Evolutionary conservation across 1,284 basidiomycete species (phyloP), one percentile per base, ranked within the genome.

Genomic region (Limonomyces culmigenus): DNA sequence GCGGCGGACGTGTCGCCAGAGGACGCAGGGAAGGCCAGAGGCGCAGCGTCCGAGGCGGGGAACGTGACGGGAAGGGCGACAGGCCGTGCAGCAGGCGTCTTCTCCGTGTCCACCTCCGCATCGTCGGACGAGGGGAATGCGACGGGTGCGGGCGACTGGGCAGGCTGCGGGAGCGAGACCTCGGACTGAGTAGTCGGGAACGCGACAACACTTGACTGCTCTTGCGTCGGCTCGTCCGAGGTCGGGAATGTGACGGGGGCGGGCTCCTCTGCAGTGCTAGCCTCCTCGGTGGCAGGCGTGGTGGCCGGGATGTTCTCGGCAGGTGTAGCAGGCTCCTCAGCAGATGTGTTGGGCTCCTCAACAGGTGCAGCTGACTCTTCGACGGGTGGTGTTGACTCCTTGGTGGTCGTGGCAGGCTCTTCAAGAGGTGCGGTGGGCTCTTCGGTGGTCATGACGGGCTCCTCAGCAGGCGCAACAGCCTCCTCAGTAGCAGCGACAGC

Each of bases 11-110:
- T 42, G 33, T 47, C 44, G 23, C 44, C 43, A 33, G 50, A 48
- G 30, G 53, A 49, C n/a, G 47, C 44, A n/a, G n/a, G n/a, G n/a
- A n/a, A n/a, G n/a, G n/a, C n/a, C n/a, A n/a, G n/a, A n/a, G n/a
- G n/a, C 27, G 46, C 35, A 34, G 55, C 47, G 27, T 56, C 54
- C n/a, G 47, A 47, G 8, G 46, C 45, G 17, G 60, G 59, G 56
- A 63, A 62, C 10, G 55, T 45, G 34, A 61, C 37, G 8, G 55
- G 52, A 23, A 44, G 48, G 21, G 48, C 38, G 17, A 45, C 42
- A 32, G 38, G 43, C 18, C 33, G 37, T 30, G 47, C 40, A 29
- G 50, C 41, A n/a, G 52, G 48, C 10, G 43, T 45, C 3, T 41
- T 35, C 13, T 13, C 29, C 2, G 34, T 16, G 18, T 16, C 31